Evolutionary conservation across 495 filamentous ascomycete species (phyloP).

Genomic region (Daldinia childiae): DNA sequence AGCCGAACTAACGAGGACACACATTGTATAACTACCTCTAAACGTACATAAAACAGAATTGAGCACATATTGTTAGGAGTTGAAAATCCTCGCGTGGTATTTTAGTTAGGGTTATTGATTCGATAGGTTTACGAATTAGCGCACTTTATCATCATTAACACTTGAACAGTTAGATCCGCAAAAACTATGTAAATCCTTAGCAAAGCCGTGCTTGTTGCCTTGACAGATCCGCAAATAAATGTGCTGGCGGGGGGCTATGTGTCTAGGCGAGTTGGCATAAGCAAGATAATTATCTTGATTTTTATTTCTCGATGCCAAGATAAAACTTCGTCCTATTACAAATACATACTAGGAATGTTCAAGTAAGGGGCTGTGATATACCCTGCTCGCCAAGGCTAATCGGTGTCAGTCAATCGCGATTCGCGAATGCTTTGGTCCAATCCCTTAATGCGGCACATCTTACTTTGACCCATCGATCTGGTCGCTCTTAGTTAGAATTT

Average conservation of each 20-base stretch:
- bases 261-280: background rate
- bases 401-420: background rate
- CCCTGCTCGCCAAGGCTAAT: slow-evolving; percentile 14
- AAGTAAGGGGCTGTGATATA: background rate
- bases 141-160: background rate
- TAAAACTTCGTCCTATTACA: background rate
- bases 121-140: background rate
- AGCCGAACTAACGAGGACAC: background rate
- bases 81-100: background rate
- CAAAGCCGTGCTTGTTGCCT: background rate
- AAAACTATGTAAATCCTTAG: background rate
- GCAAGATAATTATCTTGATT: background rate
- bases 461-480: background rate
- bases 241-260: background rate
- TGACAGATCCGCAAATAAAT: background rate
- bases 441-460: background rate
- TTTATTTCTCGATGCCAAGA: background rate
- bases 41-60: background rate
- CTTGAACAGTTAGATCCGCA: background rate
- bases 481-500: background rate
- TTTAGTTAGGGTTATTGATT: background rate
- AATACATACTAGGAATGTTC: background rate
- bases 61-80: background rate
- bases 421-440: background rate
- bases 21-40: background rate